These are phyloP conservation scores for Pistacia integerrima DNA, from an alignment of 345 rosid genomes.

Conservation along the genomic window DNA sequence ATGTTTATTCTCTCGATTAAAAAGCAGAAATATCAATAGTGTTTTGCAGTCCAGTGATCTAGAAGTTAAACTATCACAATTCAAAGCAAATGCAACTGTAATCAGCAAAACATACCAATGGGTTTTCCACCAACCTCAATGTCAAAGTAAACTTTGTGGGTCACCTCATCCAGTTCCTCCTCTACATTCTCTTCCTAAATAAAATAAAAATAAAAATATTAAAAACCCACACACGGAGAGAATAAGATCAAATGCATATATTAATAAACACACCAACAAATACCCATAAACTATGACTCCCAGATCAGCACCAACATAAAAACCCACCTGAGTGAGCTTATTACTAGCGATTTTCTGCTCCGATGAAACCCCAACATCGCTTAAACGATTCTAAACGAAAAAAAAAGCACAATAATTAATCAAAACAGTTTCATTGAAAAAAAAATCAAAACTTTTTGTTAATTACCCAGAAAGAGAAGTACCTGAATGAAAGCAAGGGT, in stretches of 20 bases:
- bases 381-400: constrained; percentile 51
- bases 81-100: background rate
- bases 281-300: background rate
- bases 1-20: too few relatives aligned
- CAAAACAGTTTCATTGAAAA: background rate
- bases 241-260: background rate
- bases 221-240: background rate
- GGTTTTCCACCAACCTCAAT: constrained; percentile 84
- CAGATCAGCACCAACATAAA: background rate
- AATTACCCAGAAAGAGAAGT: background rate
- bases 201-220: background rate
- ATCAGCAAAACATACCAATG: constrained; percentile 48
- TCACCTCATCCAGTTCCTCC: constrained; percentile 61
- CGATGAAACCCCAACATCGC: constrained; percentile 48
- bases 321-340: constrained; percentile 39
- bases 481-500: constrained; percentile 81
- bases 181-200: constrained; percentile 47
- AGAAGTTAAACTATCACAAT: background rate
- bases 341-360: constrained; percentile 31
- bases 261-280: background rate
- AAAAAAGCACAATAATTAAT: background rate
- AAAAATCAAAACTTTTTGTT: background rate
- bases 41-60: too few relatives aligned
- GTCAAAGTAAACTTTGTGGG: constrained; percentile 89
- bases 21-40: too few relatives aligned